Conservation (phyloP, 1,139 yeast genomes). For the Kurtzmaniella quercitrusa region DNA sequence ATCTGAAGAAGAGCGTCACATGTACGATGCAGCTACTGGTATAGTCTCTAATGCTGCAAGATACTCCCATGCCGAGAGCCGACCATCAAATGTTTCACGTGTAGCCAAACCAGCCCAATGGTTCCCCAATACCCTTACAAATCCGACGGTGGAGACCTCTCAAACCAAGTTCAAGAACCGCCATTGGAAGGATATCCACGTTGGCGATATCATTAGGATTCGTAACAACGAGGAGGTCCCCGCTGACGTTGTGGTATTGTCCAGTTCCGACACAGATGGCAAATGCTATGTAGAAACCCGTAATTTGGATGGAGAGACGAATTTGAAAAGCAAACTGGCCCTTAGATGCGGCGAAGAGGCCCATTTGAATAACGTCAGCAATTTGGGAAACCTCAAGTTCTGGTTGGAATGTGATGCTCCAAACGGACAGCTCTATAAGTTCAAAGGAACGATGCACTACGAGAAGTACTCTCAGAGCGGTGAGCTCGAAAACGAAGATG, state of each 20-base stretch:
- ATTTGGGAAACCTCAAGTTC: constrained; percentile 69
- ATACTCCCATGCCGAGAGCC: constrained; percentile 6
- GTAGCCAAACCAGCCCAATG: constrained; percentile 6
- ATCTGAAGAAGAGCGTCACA: constrained; percentile 25
- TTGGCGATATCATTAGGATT: constrained; percentile 85
- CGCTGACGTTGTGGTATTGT: constrained; percentile 76
- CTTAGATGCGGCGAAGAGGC: constrained; percentile 60
- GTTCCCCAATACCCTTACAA: constrained; percentile 27
- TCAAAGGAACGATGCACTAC: constrained; percentile 78
- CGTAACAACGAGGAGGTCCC: constrained; percentile 90
- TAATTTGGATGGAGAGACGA: constrained; percentile 95
- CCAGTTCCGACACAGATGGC: constrained; percentile 86
- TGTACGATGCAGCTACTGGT: constrained; percentile 9
- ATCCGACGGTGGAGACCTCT: constrained; percentile 23
- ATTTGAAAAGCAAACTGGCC: constrained; percentile 76
- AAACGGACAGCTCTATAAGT: constrained; percentile 75
- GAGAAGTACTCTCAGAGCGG: constrained; percentile 40
- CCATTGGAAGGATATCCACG: constrained; percentile 84
- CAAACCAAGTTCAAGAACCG: constrained; percentile 52
- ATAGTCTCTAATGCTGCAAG: constrained; percentile 10
- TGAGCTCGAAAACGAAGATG: constrained; percentile 35
- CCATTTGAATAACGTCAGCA: constrained; percentile 59
- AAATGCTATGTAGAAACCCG: constrained; percentile 92
- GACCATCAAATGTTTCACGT: constrained; percentile 5
- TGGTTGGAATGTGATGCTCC: constrained; percentile 93